Evolutionary conservation across 371 early-diverging fungal genomes (phyloP).

Genomic region (Apophysomyces ossiformis): DNA sequence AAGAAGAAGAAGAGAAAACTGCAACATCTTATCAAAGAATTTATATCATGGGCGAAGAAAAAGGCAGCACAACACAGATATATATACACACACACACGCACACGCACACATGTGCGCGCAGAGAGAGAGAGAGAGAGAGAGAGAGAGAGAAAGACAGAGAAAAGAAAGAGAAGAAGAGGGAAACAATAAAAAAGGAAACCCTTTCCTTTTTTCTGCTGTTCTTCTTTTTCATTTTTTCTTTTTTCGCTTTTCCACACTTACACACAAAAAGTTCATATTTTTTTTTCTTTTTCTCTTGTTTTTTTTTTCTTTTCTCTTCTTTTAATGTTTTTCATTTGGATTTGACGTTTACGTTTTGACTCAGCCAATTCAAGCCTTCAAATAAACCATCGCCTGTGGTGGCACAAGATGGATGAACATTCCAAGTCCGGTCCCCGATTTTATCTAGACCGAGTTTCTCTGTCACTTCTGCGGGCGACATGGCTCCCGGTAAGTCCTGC

Average conservation of each 20-base stretch:
- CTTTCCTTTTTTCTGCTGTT: too few species aligned
- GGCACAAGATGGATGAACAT: conserved; percentile 86
- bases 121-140: background rate
- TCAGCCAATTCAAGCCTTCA: conserved; percentile 90
- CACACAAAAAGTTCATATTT: background rate
- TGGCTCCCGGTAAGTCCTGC: conserved; percentile 83
- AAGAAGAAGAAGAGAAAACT: background rate
- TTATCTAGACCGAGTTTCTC: conserved; percentile 77
- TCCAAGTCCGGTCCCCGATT: conserved; percentile 83
- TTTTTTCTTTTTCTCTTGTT: too few species aligned
- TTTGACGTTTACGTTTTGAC: conserved; percentile 81
- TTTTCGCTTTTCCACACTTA: background rate
- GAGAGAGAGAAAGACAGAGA: too few species aligned
- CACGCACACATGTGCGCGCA: background rate
- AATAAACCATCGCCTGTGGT: conserved; percentile 88
- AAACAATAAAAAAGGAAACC: conserved; percentile 5
- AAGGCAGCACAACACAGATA: too few species aligned
- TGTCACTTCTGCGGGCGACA: conserved; percentile 83
- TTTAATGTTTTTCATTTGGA: conserved; percentile 11
- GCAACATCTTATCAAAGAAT: too few species aligned
- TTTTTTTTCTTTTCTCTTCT: background rate
- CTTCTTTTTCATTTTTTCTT: too few species aligned
- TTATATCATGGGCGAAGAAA: too few species aligned
- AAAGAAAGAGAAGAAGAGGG: background rate
- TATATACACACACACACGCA: too few species aligned